Conservation (phyloP, 73 alveolate genomes). For the Stentor roeselii region DNA sequence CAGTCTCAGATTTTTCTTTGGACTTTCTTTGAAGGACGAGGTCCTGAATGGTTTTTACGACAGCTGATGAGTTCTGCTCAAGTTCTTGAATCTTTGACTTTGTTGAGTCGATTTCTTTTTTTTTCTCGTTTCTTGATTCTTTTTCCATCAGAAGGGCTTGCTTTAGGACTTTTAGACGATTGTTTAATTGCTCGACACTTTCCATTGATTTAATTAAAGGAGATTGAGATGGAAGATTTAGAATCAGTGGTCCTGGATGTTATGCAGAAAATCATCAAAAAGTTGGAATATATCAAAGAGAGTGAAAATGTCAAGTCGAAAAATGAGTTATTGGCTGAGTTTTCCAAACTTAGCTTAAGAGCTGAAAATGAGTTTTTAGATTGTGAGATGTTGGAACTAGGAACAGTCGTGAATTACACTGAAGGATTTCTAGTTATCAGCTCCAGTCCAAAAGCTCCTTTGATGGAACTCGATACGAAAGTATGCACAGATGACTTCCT, state of each 20-base stretch:
- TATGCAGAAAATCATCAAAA: too few relatives aligned
- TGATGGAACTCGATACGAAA: neutral
- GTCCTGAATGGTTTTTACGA: neutral
- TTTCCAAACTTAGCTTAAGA: neutral
- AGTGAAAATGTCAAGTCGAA: neutral
- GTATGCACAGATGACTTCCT: neutral
- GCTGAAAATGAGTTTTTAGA: neutral
- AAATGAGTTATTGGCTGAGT: slow-evolving; percentile 3
- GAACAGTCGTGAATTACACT: slow-evolving; percentile 5
- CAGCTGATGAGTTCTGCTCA: neutral
- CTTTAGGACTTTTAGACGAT: neutral
- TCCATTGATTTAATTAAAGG: too few relatives aligned
- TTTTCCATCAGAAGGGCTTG: neutral
- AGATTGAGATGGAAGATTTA: neutral
- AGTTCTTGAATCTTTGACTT: neutral
- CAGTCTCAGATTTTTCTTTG: neutral
- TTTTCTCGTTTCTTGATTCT: neutral
- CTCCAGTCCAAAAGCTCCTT: slow-evolving; percentile 18
- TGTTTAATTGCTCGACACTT: neutral
- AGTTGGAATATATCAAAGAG: neutral
- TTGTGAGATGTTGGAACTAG: neutral
- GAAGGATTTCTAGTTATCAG: slow-evolving; percentile 2
- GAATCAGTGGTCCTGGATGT: neutral
- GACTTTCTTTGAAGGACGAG: neutral
- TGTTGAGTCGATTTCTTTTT: neutral